These are phyloP conservation scores for Umbelopsis vinacea DNA, from an alignment of 192 early-diverging fungal genomes.

Conservation along the genomic window DNA sequence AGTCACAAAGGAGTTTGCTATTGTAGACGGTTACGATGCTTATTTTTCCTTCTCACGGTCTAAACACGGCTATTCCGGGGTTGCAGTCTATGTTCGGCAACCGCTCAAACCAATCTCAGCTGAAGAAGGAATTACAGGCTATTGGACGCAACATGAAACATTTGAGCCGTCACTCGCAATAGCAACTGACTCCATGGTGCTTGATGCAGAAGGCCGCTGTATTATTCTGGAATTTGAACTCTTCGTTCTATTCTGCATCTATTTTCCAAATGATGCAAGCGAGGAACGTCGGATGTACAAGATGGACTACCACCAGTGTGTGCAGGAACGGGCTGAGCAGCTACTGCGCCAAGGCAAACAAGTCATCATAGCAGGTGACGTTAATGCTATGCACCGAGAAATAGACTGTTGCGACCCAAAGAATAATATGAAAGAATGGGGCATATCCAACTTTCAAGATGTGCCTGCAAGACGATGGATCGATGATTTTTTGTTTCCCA, in stretches of 20 bases:
- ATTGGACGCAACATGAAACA: neutral
- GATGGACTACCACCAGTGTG: constrained; percentile 51
- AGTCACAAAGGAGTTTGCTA: constrained; percentile 58
- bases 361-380: constrained; percentile 68
- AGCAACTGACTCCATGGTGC: constrained; percentile 31
- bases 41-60: constrained; percentile 72
- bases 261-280: constrained; percentile 62
- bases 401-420: constrained; percentile 79
- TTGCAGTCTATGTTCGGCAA: constrained; percentile 64
- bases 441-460: constrained; percentile 58
- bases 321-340: constrained; percentile 51
- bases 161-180: constrained; percentile 18
- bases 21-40: constrained; percentile 71
- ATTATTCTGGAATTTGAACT: constrained; percentile 72
- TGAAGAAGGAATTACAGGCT: constrained; percentile 74
- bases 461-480: constrained; percentile 68
- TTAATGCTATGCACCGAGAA: constrained; percentile 66
- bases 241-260: constrained; percentile 80
- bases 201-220: constrained; percentile 77
- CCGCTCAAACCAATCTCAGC: constrained; percentile 56
- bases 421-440: constrained; percentile 56
- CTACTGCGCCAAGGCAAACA: constrained; percentile 54
- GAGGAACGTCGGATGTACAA: constrained; percentile 56
- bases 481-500: constrained; percentile 57
- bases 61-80: constrained; percentile 71